Evolutionary conservation across 1,139 yeast genomes (phyloP).

Genomic region (Scheffersomyces quercinus): DNA sequence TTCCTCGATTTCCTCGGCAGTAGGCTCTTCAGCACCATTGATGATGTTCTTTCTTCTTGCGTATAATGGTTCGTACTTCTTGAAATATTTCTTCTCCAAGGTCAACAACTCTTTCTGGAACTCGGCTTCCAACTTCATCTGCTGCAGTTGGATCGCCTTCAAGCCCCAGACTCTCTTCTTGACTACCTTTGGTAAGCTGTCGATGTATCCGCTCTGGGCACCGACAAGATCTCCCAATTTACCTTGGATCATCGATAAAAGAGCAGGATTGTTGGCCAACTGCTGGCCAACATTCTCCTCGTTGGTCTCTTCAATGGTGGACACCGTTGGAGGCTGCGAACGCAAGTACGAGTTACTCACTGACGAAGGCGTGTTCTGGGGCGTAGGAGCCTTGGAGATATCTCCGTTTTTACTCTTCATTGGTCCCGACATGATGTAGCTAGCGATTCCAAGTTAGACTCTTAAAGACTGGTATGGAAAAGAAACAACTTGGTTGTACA

Average conservation of each 20-base stretch:
- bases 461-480: no score
- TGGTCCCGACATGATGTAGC: conserved; percentile 59
- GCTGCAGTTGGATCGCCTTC: conserved; percentile 80
- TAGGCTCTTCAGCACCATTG: conserved; percentile 74
- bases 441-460: neutral
- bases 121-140: conserved; percentile 82
- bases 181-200: conserved; percentile 70
- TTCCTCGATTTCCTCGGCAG: conserved; percentile 69
- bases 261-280: conserved; percentile 71
- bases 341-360: conserved; percentile 75
- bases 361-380: conserved; percentile 97
- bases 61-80: conserved; percentile 75
- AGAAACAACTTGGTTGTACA: no score
- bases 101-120: conserved; percentile 88
- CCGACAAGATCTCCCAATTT: conserved; percentile 85
- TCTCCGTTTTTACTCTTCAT: conserved; percentile 69
- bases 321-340: conserved; percentile 69
- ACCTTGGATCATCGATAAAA: conserved; percentile 86
- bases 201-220: conserved; percentile 82
- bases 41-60: conserved; percentile 72
- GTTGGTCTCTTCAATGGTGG: conserved; percentile 73
- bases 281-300: conserved; percentile 40
- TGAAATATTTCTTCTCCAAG: conserved; percentile 78
- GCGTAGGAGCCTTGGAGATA: conserved; percentile 94
- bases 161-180: conserved; percentile 80